Evolutionary conservation across 805 yeast genomes (phyloP).

Genomic region (Ogataea nonfermentans): DNA sequence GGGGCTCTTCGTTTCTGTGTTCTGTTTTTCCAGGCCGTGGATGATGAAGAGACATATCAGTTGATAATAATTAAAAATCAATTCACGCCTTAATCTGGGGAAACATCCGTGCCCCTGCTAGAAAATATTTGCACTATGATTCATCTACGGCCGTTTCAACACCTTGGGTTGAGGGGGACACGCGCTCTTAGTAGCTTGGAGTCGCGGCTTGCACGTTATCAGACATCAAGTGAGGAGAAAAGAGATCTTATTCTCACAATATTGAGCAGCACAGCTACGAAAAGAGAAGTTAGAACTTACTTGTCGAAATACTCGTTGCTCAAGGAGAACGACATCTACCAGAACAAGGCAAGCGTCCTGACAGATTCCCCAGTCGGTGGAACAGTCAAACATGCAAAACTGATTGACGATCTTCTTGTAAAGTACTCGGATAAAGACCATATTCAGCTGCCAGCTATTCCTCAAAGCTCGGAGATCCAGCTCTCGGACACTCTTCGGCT

Average conservation of each 20-base stretch:
- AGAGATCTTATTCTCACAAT: constrained; percentile 79
- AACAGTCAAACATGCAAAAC: constrained; percentile 34
- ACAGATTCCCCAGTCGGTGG: background rate
- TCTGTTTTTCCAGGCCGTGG: constrained; percentile 8
- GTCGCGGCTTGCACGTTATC: constrained; percentile 29
- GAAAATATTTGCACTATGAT: background rate
- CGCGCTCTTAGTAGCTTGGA: constrained; percentile 21
- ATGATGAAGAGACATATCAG: background rate
- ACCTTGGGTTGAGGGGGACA: background rate
- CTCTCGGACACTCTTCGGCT: constrained; percentile 44
- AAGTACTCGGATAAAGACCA: constrained; percentile 17
- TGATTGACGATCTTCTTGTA: constrained; percentile 30
- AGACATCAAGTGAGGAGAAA: constrained; percentile 44
- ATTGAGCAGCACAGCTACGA: constrained; percentile 86
- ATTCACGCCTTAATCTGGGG: constrained; percentile 13
- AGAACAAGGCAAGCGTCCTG: constrained; percentile 19
- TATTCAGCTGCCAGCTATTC: constrained; percentile 7
- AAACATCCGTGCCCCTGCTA: constrained; percentile 4
- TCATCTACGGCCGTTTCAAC: background rate
- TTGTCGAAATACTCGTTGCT: constrained; percentile 63
- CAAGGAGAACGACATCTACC: constrained; percentile 34
- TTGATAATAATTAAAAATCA: background rate
- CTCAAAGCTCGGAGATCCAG: constrained; percentile 25
- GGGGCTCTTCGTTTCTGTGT: constrained; percentile 16
- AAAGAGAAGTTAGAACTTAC: constrained; percentile 85